Conservation (phyloP, 306 rosid species). For the Inga leiocalycina region DNA sequence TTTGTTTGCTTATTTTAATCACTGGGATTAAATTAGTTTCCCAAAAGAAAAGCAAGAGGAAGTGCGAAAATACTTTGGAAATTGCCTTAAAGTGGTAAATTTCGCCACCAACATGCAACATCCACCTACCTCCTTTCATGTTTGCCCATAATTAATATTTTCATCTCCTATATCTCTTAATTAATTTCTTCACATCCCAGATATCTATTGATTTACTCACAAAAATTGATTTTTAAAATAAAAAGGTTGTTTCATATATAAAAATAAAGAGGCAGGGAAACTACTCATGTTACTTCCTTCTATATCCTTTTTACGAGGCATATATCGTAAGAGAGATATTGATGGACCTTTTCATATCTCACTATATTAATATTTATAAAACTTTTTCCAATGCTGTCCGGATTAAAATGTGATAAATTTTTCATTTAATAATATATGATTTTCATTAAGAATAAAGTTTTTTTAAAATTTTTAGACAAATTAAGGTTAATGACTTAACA, state of each 20-base stretch:
- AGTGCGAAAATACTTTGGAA: background rate
- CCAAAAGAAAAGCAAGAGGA: background rate
- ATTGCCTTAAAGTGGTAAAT: background rate
- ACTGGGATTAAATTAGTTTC: background rate
- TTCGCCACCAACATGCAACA: background rate
- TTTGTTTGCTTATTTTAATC: background rate
- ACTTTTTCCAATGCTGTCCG: background rate
- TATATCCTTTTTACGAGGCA: too few species aligned
- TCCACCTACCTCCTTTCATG: background rate
- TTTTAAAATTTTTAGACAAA: too few species aligned
- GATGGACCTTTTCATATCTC: too few species aligned
- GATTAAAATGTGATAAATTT: too few species aligned
- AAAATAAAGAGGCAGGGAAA: too few species aligned
- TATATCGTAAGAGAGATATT: too few species aligned
- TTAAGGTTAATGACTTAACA: too few species aligned
- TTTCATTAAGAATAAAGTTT: background rate
- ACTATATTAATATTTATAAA: too few species aligned
- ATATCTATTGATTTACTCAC: background rate
- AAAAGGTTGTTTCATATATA: too few species aligned
- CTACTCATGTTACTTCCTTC: too few species aligned
- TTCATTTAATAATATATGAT: too few species aligned
- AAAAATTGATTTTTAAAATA: too few species aligned
- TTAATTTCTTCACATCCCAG: background rate
- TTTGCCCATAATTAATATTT: background rate
- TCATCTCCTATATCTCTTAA: background rate